These are phyloP conservation scores for Mycosarcoma maydis DNA, from an alignment of 1,284 basidiomycete genomes.

Conservation along the genomic window DNA sequence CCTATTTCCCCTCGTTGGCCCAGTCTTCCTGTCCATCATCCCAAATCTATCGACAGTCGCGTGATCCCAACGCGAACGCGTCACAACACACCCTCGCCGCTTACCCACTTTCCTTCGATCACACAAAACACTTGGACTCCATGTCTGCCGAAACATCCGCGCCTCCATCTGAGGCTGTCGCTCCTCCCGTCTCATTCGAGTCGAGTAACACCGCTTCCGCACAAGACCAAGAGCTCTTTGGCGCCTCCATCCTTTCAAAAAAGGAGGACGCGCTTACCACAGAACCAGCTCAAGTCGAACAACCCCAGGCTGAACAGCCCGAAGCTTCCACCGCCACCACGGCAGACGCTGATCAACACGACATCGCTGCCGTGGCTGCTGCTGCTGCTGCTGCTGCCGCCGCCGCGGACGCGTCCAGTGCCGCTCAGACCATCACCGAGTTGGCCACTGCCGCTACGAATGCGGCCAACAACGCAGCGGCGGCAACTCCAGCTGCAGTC, in stretches of 20 bases:
- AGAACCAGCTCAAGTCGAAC: not conserved
- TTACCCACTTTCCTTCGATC: not conserved
- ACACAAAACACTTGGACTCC: not conserved
- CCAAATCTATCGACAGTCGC: not conserved
- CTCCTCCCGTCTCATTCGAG: conserved; percentile 10
- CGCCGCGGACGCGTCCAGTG: conserved; percentile 41
- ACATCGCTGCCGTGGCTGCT: conserved; percentile 21
- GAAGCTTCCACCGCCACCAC: conserved; percentile 4
- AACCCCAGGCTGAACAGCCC: conserved; percentile 7
- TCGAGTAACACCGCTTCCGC: not conserved
- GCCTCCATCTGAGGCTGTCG: conserved; percentile 6
- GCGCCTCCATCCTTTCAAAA: conserved; percentile 2
- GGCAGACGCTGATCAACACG: conserved; percentile 2
- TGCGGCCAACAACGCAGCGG: conserved; percentile 17
- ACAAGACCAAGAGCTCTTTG: conserved; percentile 5
- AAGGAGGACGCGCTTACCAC: conserved; percentile 11
- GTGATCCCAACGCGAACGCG: too few species aligned
- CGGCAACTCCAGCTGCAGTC: too few species aligned
- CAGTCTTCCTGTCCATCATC: not conserved
- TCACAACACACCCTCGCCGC: too few species aligned
- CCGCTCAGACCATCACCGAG: conserved; percentile 44
- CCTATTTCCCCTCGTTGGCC: not conserved
- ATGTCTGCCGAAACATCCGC: conserved; percentile 28
- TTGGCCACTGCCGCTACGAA: conserved; percentile 42
- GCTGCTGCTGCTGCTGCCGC: conserved; percentile 27